phyloP scores from a whole-genome alignment of 192 early-diverging fungal species.

The Coemansia sp. region DNA sequence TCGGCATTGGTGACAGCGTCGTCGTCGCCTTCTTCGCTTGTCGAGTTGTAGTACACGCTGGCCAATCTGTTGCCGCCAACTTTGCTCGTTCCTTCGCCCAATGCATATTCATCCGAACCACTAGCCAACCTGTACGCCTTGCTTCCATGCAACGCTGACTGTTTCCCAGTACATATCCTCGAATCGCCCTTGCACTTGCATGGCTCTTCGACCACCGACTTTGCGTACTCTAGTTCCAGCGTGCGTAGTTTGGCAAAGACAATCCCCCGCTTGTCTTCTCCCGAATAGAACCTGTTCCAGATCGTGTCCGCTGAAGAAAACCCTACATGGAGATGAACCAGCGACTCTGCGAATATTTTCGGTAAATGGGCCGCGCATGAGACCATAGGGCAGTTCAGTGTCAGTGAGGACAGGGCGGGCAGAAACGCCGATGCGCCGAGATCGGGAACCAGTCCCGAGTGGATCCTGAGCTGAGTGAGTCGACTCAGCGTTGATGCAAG shows the following conservation, averaged over 20 bases:
- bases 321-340: conserved; percentile 25
- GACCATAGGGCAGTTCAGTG: conserved; percentile 28
- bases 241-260: conserved; percentile 22
- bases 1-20: not conserved
- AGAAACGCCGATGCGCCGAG: conserved; percentile 36
- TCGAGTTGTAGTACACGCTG: conserved; percentile 2
- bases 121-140: not conserved
- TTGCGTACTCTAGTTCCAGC: conserved; percentile 32
- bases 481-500: conserved; percentile 30
- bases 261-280: conserved; percentile 6
- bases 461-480: conserved; percentile 12
- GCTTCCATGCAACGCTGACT: not conserved
- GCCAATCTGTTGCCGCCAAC: conserved; percentile 2
- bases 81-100: not conserved
- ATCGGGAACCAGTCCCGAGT: conserved; percentile 28
- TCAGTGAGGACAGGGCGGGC: conserved; percentile 28
- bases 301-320: conserved; percentile 39
- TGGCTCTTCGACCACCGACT: conserved; percentile 8
- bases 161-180: not conserved
- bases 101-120: not conserved
- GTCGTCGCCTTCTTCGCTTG: not conserved
- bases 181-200: not conserved
- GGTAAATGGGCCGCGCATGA: conserved; percentile 26
- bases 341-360: conserved; percentile 34
- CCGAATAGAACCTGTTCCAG: conserved; percentile 39